Evolutionary conservation across 129 eudicot species (phyloP), one percentile per base, ranked within the genome.

Genomic region (Tagetes patula): DNA sequence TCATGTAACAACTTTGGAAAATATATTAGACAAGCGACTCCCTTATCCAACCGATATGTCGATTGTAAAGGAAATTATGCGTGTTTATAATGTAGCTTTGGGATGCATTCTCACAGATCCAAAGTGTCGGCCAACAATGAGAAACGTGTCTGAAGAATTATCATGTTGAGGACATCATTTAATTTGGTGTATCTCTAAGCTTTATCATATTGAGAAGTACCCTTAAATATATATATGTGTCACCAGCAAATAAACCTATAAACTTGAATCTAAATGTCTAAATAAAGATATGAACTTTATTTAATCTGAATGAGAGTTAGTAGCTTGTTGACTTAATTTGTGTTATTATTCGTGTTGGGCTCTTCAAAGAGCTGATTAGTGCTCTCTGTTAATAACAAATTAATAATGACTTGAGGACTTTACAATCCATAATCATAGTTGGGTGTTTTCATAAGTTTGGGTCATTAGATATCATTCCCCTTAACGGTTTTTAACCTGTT

Each of bases 1-100:
- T 49, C 56, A 32, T 48, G 72, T 55, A 33, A 53, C 37, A 49
- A 3, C n/a, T 8, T 6, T 70, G 49, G 81, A 3, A 27, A 63
- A 38, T 47, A 46, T 78, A 43, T 5, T 83, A 27, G 84, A 79
- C 45, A 38, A 64, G 32, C 75, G 87, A 2, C 81, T 79, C 14
- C 3, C 78, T 11, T 65, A 31, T 75, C 87, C 87, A 48, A 56
- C 67, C 2, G 67, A 67, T 30, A 10, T 4, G 11, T 1, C 7
- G 45, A 76, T 74, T 20, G 67, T 69, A 45, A 65, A 50, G 14
- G 62, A 69, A 14, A 64, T 75, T 45, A 49, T 69, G 36, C 20
- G 45, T 54, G 74, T 67, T 49, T 75, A 42, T 54, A 27, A 38
- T 3, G 73, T 75, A 13, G 80, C 80, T n/a, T 8, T 32, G 1